Evolutionary conservation across 345 rosid species (phyloP).

Genomic region (Linum trigynum): DNA sequence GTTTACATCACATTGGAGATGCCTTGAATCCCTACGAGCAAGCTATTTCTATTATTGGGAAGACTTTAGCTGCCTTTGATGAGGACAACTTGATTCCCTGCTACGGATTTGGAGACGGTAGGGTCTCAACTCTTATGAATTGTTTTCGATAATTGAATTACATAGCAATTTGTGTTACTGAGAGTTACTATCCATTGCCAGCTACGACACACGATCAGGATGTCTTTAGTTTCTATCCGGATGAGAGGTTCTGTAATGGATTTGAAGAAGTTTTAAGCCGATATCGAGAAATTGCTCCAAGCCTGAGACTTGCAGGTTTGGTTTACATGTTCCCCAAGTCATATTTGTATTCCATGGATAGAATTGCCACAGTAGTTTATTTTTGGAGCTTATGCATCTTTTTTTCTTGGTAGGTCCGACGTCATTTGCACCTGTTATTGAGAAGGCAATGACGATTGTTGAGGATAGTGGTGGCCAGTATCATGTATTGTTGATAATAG

Average conservation of each 20-base stretch:
- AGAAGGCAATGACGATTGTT: slow-evolving; percentile 24
- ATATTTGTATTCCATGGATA: background rate
- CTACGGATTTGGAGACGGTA: slow-evolving; percentile 31
- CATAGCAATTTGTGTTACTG: slow-evolving; percentile 7
- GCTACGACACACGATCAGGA: slow-evolving; percentile 30
- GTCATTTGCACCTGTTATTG: slow-evolving; percentile 28
- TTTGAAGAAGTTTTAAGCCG: slow-evolving; percentile 28
- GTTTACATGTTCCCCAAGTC: background rate
- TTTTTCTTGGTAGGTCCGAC: slow-evolving; percentile 11
- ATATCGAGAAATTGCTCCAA: slow-evolving; percentile 24
- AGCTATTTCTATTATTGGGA: slow-evolving; percentile 26
- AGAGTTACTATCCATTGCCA: slow-evolving; percentile 11
- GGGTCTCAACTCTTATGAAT: slow-evolving; percentile 7
- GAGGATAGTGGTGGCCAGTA: slow-evolving; percentile 26
- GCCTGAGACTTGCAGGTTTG: slow-evolving; percentile 28
- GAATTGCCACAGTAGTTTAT: background rate
- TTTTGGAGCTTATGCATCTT: slow-evolving; percentile 6
- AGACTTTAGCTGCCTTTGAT: slow-evolving; percentile 23
- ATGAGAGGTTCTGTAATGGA: slow-evolving; percentile 23
- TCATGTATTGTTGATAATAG: slow-evolving; percentile 26
- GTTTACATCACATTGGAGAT: slow-evolving; percentile 26
- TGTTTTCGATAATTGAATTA: background rate
- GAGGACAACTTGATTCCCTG: slow-evolving; percentile 31
- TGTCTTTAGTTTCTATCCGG: slow-evolving; percentile 23
- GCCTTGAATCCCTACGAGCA: slow-evolving; percentile 24